Percentiles rank a stretch among this genome's conserved stretches.
Conservation (phyloP, 2,329 filamentous ascomycete genomes). For the Aspergillus persii region DNA sequence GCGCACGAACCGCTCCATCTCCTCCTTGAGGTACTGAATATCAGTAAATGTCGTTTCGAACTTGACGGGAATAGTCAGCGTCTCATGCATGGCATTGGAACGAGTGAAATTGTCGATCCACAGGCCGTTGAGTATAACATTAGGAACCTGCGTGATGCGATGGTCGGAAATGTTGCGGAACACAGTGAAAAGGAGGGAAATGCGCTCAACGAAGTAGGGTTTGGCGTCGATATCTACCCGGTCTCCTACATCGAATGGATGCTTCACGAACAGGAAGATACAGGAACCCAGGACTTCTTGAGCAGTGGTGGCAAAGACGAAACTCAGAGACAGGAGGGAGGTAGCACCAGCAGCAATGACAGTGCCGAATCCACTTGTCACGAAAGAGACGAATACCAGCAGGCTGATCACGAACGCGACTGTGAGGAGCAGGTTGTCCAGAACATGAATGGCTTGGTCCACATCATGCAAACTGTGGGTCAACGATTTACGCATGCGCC, state of each 20-base stretch:
- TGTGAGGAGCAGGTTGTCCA: slow-evolving; percentile 80
- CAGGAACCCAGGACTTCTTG: slow-evolving; percentile 97
- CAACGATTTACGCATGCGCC: slow-evolving; percentile 83
- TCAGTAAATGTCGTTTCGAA: slow-evolving; percentile 90
- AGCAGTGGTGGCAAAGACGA: slow-evolving; percentile 87
- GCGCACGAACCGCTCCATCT: slow-evolving; percentile 82
- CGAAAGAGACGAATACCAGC: slow-evolving; percentile 86
- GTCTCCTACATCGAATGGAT: slow-evolving; percentile 94
- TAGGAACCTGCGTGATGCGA: slow-evolving; percentile 80
- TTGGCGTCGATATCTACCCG: slow-evolving; percentile 74
- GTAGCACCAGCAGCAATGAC: slow-evolving; percentile 89
- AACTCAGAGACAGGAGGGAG: slow-evolving; percentile 89
- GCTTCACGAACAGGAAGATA: slow-evolving; percentile 98
- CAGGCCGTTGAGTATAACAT: slow-evolving; percentile 85
- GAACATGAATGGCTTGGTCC: slow-evolving; percentile 84
- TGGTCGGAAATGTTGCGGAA: slow-evolving; percentile 81
- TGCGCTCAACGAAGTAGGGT: slow-evolving; percentile 82
- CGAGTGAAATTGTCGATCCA: slow-evolving; percentile 95
- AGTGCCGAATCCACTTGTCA: slow-evolving; percentile 79
- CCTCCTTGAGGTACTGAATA: slow-evolving; percentile 75
- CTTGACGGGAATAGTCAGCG: slow-evolving; percentile 73
- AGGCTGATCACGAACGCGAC: slow-evolving; percentile 77
- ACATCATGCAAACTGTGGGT: slow-evolving; percentile 96
- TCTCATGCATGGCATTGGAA: slow-evolving; percentile 87
- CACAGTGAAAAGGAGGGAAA: slow-evolving; percentile 88